Base-by-base conservation (phyloP, 2,329 filamentous ascomycete genomes). In the Monilinia polystroma region DNA sequence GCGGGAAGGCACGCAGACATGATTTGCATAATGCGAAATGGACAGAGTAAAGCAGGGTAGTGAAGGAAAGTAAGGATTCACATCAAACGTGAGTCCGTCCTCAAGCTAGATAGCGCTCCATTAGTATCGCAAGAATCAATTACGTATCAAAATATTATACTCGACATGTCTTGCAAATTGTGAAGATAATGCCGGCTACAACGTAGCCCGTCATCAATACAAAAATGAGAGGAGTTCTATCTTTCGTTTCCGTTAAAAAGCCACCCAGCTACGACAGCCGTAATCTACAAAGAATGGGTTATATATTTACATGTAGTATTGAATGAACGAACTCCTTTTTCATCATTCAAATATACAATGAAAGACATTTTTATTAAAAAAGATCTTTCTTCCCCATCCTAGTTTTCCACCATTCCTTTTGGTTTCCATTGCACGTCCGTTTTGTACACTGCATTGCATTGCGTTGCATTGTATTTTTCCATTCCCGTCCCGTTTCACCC, bases 291-390 rank as follows among this genome's bases (percentile, higher is more conserved):
- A 51, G 53, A 65, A 59, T 41, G 57, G 32, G 55, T 38, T 23
- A 23, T 51, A 38, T 49, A 60, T 35, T 35, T 60, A 60, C 57
- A 60, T 54, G 45, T 60, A 45, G 35, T 43, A 53, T 66, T 53
- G 57, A 62, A 43, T 66, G 38, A 53, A 54, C 59, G 56, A 56
- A 67, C 57, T 64, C 68, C 63, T 67, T 54, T 66, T 63, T 64
- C 35, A 59, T 41, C 32, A 49, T 41, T 63, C 59, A 52, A 57
- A 23, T 59, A 23, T 52, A 59, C 63, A 60, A 32, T 41, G 32
- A n/a, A 59, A 41, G 32, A 26, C 29, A 41, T 45, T 7, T 49
- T 47, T 52, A 18, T 52, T 49, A 10, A 26, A 26, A 41, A 52
- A 53, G 51, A 51, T 12, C 29, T 41, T 41, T 51, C 32, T 41